Evolutionary conservation across 2,329 filamentous ascomycete genomes (phyloP).

Genomic region (Fusarium sarcochroum): DNA sequence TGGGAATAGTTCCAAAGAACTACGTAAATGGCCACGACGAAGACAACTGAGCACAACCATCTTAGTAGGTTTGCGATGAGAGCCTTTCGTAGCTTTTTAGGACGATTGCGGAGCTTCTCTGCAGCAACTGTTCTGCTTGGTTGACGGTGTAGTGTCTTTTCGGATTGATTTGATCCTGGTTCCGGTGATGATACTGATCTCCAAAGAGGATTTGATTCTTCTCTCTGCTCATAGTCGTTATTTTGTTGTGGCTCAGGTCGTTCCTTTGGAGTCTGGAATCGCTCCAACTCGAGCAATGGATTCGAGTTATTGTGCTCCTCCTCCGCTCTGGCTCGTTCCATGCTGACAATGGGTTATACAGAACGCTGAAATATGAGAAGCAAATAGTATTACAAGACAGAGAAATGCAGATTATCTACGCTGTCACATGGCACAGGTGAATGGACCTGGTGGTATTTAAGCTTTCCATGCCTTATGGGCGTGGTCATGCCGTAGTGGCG

Average conservation of each 20-base stretch:
- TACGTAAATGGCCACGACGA: slow-evolving; percentile 36
- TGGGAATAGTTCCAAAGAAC: slow-evolving; percentile 38
- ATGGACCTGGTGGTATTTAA: slow-evolving; percentile 19
- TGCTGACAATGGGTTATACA: neutral
- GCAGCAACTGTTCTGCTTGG: neutral
- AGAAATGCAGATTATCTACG: neutral
- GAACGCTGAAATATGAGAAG: too few species aligned
- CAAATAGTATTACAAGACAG: neutral
- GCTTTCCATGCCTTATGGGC: slow-evolving; percentile 10
- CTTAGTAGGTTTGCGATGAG: slow-evolving; percentile 27
- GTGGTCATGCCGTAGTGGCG: neutral
- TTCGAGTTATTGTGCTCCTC: neutral
- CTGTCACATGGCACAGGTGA: neutral
- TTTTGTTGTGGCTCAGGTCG: neutral
- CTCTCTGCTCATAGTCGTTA: slow-evolving; percentile 4
- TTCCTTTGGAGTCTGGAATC: slow-evolving; percentile 6
- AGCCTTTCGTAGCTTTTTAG: slow-evolving; percentile 25
- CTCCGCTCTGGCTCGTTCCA: neutral
- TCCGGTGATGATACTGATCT: slow-evolving; percentile 9
- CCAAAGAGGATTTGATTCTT: slow-evolving; percentile 25
- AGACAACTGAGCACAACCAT: slow-evolving; percentile 36
- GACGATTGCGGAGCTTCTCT: slow-evolving; percentile 20
- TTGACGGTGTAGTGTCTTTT: neutral
- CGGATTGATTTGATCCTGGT: neutral
- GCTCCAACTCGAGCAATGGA: slow-evolving; percentile 18